phyloP scores from a whole-genome alignment of 2,329 filamentous ascomycete genomes.

The Arachnomyces sp. region DNA sequence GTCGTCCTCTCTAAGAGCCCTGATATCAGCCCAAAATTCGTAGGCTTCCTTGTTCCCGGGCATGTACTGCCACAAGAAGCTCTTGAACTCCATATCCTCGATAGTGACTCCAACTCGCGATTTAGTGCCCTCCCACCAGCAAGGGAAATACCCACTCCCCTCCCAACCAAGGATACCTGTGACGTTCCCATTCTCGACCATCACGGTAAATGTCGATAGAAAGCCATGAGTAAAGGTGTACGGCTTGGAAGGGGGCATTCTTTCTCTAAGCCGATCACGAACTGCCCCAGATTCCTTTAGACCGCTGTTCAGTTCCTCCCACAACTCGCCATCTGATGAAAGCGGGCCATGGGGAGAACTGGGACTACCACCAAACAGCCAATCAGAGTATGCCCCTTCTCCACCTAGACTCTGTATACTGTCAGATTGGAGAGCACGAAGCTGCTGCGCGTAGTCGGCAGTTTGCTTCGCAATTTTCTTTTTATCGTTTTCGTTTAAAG shows the following conservation, averaged over 20 bases:
- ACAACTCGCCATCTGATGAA: constrained; percentile 10
- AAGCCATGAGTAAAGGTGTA: constrained; percentile 35
- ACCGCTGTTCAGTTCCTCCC: too few relatives aligned
- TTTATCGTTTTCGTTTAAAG: constrained; percentile 12
- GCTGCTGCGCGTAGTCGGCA: constrained; percentile 15
- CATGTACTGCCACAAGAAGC: constrained; percentile 10
- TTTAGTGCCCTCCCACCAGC: constrained; percentile 27
- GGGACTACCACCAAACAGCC: constrained; percentile 7
- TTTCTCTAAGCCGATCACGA: too few relatives aligned
- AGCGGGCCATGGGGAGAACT: constrained; percentile 7
- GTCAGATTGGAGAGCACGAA: constrained; percentile 11
- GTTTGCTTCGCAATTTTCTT: constrained; percentile 18
- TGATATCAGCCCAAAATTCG: constrained; percentile 8
- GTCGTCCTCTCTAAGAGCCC: too few relatives aligned
- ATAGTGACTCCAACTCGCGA: constrained; percentile 4
- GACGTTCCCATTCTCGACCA: constrained; percentile 29
- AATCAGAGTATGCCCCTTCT: constrained; percentile 8
- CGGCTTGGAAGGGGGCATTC: constrained; percentile 16
- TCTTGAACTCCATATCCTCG: constrained; percentile 11
- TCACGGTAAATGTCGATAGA: constrained; percentile 31
- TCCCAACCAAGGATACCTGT: constrained; percentile 36
- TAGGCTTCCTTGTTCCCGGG: constrained; percentile 7
- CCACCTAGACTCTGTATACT: constrained; percentile 11
- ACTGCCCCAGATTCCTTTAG: too few relatives aligned
- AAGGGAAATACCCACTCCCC: constrained; percentile 29